Evolutionary conservation across 352 stramenopile species (phyloP).

Genomic region (Pythium phragmitis): DNA sequence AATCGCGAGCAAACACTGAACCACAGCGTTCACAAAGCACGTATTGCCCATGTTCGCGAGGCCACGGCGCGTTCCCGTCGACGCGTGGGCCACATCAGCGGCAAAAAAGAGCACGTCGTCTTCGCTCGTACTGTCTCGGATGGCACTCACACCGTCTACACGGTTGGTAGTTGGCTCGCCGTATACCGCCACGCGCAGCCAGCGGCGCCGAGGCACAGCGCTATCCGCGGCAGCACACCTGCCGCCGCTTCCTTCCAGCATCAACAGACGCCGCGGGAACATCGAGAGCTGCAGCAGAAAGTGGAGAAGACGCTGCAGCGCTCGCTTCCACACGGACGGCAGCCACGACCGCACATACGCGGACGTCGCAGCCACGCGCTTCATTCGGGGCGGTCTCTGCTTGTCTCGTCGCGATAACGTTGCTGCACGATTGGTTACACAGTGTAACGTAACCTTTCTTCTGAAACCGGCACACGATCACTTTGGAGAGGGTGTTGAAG

Average conservation of each 20-base stretch:
- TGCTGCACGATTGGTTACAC: slow-evolving; percentile 1
- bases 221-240: background rate
- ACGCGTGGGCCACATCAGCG: background rate
- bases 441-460: slow-evolving; percentile 11
- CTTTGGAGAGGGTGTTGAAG: slow-evolving; percentile 15
- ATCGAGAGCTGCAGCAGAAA: slow-evolving; percentile 31
- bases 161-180: background rate
- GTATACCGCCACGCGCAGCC: slow-evolving; percentile 3
- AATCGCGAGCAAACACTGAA: slow-evolving; percentile 56
- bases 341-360: slow-evolving; percentile 33
- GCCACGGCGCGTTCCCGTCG: slow-evolving; percentile 27
- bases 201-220: background rate
- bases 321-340: slow-evolving; percentile 32
- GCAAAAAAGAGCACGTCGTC: slow-evolving; percentile 12
- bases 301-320: slow-evolving; percentile 34
- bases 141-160: background rate
- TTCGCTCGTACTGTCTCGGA: background rate
- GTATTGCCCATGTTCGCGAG: slow-evolving; percentile 71
- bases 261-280: slow-evolving; percentile 24
- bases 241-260: slow-evolving; percentile 8
- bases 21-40: slow-evolving; percentile 77
- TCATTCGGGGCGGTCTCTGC: slow-evolving; percentile 10
- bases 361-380: slow-evolving; percentile 20
- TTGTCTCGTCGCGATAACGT: background rate
- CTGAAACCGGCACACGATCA: slow-evolving; percentile 8